phyloP scores from a whole-genome alignment of 768 basidiomycete species.

The Lanmaoa rubissima region DNA sequence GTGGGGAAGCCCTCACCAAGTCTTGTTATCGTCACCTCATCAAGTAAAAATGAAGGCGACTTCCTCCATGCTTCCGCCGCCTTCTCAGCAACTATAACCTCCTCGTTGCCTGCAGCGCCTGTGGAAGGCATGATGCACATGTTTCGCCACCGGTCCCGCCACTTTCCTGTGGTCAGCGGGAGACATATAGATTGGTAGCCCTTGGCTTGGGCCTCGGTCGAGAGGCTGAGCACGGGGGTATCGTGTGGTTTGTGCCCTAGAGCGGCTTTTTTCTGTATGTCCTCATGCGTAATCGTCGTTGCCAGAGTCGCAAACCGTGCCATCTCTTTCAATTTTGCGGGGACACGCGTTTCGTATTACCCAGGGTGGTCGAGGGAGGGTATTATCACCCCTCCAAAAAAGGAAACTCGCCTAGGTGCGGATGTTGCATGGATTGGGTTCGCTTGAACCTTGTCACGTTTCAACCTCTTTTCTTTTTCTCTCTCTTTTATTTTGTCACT shows the following conservation, averaged over 20 bases:
- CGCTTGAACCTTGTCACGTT: background rate
- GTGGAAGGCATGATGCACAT: conserved; percentile 75
- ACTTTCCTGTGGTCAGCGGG: conserved; percentile 85
- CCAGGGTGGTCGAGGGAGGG: background rate
- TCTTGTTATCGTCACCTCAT: conserved; percentile 87
- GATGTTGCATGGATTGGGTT: conserved; percentile 16
- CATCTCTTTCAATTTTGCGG: conserved; percentile 16
- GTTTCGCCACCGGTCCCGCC: conserved; percentile 84
- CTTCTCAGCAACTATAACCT: conserved; percentile 48
- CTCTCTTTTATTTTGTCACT: background rate
- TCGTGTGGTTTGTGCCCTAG: conserved; percentile 26
- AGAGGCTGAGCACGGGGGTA: conserved; percentile 51
- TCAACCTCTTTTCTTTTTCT: background rate
- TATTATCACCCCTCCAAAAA: conserved; percentile 12
- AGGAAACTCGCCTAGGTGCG: conserved; percentile 19
- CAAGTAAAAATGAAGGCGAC: conserved; percentile 70
- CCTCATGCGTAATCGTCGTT: conserved; percentile 32
- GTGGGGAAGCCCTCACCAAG: conserved; percentile 47
- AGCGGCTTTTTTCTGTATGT: conserved; percentile 36
- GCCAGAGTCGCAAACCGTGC: conserved; percentile 31
- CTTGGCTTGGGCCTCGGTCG: conserved; percentile 52
- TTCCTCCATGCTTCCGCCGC: conserved; percentile 86
- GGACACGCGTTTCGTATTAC: conserved; percentile 13
- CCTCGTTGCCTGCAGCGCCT: conserved; percentile 35
- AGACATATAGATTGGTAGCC: conserved; percentile 77